A percentile compares a stretch with the other conserved stretches of the same genome.
Conservation (phyloP, 257 asterid species). For the Plantago major region DNA sequence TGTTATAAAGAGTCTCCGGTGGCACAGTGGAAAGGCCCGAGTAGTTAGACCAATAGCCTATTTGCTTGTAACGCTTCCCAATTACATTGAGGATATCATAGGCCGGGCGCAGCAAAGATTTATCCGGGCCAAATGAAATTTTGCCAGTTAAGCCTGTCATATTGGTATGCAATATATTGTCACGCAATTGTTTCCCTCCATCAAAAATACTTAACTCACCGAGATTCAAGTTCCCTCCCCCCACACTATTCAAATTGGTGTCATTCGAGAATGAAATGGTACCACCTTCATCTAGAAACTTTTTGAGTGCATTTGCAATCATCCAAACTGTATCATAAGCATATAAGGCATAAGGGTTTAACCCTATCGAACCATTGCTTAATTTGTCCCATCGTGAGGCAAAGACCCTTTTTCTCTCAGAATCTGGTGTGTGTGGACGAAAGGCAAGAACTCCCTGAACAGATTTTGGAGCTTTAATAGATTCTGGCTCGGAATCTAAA, state of each 20-base stretch:
- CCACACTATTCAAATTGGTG: conserved; percentile 31
- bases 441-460: conserved; percentile 65
- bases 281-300: conserved; percentile 51
- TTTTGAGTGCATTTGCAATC: conserved; percentile 56
- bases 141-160: conserved; percentile 68
- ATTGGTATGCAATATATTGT: conserved; percentile 42
- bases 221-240: conserved; percentile 45
- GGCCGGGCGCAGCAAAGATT: conserved; percentile 49
- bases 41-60: conserved; percentile 82
- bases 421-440: conserved; percentile 60
- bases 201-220: conserved; percentile 56
- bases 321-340: conserved; percentile 88
- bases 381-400: conserved; percentile 46
- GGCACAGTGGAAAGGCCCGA: conserved; percentile 70
- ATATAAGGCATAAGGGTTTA: conserved; percentile 56
- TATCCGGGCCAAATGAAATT: conserved; percentile 41
- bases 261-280: conserved; percentile 52
- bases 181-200: conserved; percentile 51
- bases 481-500: conserved; percentile 43
- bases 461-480: conserved; percentile 27
- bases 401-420: conserved; percentile 48
- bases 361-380: conserved; percentile 57
- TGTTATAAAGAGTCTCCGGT: conserved; percentile 54
- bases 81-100: conserved; percentile 65
- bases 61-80: conserved; percentile 43